Evolutionary conservation across 2,329 filamentous ascomycete species (phyloP).

Genomic region (Drechslerella coelobrocha): DNA sequence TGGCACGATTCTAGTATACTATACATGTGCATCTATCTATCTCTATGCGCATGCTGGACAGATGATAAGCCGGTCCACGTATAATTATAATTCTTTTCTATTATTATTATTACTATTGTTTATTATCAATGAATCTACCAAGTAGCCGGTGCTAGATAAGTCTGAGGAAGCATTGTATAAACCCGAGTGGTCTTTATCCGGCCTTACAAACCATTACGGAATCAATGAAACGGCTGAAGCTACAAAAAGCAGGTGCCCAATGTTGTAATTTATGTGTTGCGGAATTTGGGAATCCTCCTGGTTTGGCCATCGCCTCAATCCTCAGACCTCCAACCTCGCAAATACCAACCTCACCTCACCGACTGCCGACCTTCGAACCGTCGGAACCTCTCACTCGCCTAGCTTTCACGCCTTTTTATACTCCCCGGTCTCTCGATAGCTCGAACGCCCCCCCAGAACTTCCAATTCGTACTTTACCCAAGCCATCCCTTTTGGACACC

Average conservation of each 20-base stretch:
- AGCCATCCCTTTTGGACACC: conserved; percentile 8
- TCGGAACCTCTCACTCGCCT: neutral
- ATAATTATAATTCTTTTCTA: too few species aligned
- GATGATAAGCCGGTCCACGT: too few species aligned
- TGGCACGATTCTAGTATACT: too few species aligned
- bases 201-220: too few species aligned
- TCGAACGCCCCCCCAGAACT: neutral
- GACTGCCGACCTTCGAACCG: conserved; percentile 10
- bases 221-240: too few species aligned
- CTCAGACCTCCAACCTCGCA: conserved; percentile 35
- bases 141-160: too few species aligned
- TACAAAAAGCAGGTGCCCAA: neutral
- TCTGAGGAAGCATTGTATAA: too few species aligned
- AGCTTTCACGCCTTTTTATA: neutral
- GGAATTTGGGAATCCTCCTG: conserved; percentile 12
- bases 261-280: conserved; percentile 48
- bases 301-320: conserved; percentile 24
- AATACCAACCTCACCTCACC: conserved; percentile 22
- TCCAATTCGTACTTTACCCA: neutral
- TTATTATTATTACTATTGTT: too few species aligned
- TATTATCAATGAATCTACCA: too few species aligned
- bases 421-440: neutral
- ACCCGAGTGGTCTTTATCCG: too few species aligned
- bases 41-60: too few species aligned
- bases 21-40: too few species aligned